These are phyloP conservation scores for Penicillium odoratum DNA, from an alignment of 495 filamentous ascomycete species.

Conservation along the genomic window DNA sequence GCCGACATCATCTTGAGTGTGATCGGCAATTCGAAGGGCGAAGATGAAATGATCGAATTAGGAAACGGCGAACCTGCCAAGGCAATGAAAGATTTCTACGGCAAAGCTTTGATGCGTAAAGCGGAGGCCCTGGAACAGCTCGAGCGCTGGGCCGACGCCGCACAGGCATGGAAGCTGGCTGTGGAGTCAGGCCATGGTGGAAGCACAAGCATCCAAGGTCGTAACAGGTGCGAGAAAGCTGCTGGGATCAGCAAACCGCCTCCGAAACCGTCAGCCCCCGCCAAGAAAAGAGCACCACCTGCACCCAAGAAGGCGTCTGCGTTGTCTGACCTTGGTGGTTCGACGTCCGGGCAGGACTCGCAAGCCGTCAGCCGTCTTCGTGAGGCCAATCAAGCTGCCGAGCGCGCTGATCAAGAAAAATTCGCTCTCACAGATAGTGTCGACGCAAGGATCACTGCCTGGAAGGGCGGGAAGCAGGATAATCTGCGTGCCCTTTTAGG, in stretches of 20 bases:
- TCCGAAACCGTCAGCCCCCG: conserved; percentile 35
- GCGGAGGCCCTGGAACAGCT: conserved; percentile 94
- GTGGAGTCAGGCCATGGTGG: conserved; percentile 85
- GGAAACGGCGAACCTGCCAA: conserved; percentile 64
- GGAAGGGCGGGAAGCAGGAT: conserved; percentile 87
- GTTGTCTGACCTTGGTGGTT: conserved; percentile 42
- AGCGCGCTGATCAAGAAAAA: conserved; percentile 85
- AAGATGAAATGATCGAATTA: conserved; percentile 74
- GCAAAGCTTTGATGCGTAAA: conserved; percentile 89
- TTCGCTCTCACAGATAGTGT: conserved; percentile 84
- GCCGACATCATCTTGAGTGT: conserved; percentile 76
- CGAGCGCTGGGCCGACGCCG: conserved; percentile 88
- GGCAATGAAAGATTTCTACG: conserved; percentile 89
- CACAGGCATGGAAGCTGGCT: conserved; percentile 73
- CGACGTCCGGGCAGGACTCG: conserved; percentile 26
- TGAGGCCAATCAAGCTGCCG: conserved; percentile 77
- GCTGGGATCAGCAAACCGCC: conserved; percentile 56
- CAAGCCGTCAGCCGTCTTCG: conserved; percentile 78
- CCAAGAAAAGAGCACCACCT: conserved; percentile 37
- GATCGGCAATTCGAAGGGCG: conserved; percentile 77
- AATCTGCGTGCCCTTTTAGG: conserved; percentile 86
- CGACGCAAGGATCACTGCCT: conserved; percentile 70
- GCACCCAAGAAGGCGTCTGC: conserved; percentile 45
- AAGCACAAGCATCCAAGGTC: conserved; percentile 75
- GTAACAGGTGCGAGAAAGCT: conserved; percentile 89